A percentile compares a stretch with the other conserved stretches of the same genome.
phyloP scores from a whole-genome alignment of 2,329 filamentous ascomycete genomes.

The Lecanoromycetidae sp. region DNA sequence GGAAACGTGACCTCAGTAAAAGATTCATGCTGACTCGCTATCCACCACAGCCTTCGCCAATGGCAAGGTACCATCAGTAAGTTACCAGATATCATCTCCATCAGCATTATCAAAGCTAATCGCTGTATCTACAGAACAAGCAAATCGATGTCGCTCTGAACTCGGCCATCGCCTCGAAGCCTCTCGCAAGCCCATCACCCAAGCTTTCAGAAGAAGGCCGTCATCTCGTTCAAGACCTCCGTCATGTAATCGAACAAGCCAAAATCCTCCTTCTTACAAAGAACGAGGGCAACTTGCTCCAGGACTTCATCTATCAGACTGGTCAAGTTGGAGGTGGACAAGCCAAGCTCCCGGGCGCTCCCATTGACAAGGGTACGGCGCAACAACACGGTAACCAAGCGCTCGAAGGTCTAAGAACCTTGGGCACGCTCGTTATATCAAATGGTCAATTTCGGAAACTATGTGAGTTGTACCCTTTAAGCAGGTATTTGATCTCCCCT shows the following conservation, averaged over 20 bases:
- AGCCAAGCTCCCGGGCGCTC: slow-evolving; percentile 50
- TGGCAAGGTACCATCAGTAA: slow-evolving; percentile 81
- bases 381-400: slow-evolving; percentile 75
- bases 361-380: slow-evolving; percentile 62
- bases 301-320: slow-evolving; percentile 95
- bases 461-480: slow-evolving; percentile 40
- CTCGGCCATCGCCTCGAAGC: slow-evolving; percentile 63
- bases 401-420: slow-evolving; percentile 70
- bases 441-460: slow-evolving; percentile 95
- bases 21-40: neutral
- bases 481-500: too few relatives aligned
- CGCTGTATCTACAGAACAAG: slow-evolving; percentile 52
- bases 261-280: slow-evolving; percentile 80
- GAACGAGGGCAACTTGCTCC: slow-evolving; percentile 86
- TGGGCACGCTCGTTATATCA: slow-evolving; percentile 80
- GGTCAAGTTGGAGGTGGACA: slow-evolving; percentile 55
- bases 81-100: slow-evolving; percentile 42
- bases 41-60: slow-evolving; percentile 57
- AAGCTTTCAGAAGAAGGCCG: slow-evolving; percentile 75
- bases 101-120: neutral
- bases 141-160: slow-evolving; percentile 93
- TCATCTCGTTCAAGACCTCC: slow-evolving; percentile 63
- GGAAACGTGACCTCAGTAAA: neutral
- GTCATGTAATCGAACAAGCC: slow-evolving; percentile 68
- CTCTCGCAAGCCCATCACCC: slow-evolving; percentile 56